Evolutionary conservation across 805 yeast species (phyloP).

Genomic region (Hanseniaspora jakobsenii): DNA sequence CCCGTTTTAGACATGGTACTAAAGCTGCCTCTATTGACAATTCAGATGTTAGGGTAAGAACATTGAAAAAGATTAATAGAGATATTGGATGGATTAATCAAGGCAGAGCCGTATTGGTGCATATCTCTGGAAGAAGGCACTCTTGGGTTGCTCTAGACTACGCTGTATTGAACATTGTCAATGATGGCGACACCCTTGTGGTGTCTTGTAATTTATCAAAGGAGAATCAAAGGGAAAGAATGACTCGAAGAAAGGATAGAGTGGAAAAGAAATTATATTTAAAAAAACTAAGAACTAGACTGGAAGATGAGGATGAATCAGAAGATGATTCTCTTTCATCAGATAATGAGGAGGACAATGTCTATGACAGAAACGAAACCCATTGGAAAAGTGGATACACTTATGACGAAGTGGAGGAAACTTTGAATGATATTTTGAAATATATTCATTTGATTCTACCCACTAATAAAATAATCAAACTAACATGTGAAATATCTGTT

Average conservation of each 20-base stretch:
- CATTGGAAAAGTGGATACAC: slow-evolving; percentile 27
- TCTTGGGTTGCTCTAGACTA: slow-evolving; percentile 79
- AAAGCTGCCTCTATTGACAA: slow-evolving; percentile 8
- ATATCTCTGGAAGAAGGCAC: slow-evolving; percentile 58
- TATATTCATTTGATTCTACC: slow-evolving; percentile 21
- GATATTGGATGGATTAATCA: slow-evolving; percentile 23
- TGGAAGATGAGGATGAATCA: slow-evolving; percentile 13
- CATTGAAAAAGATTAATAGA: slow-evolving; percentile 22
- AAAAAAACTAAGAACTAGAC: slow-evolving; percentile 3
- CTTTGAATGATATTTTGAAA: slow-evolving; percentile 21
- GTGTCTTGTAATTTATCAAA: slow-evolving; percentile 37
- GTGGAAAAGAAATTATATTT: slow-evolving; percentile 9
- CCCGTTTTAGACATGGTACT: slow-evolving; percentile 11
- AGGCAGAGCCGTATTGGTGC: slow-evolving; percentile 44
- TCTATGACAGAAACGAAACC: slow-evolving; percentile 17
- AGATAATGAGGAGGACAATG: slow-evolving; percentile 16
- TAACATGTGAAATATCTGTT: slow-evolving; percentile 27
- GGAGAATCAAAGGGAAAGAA: slow-evolving; percentile 6
- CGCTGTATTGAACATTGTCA: slow-evolving; percentile 42
- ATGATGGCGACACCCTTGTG: slow-evolving; percentile 56
- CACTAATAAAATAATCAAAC: slow-evolving; percentile 22
- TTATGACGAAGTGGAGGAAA: slow-evolving; percentile 20
- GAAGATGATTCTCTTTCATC: slow-evolving; percentile 8
- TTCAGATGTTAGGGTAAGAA: slow-evolving; percentile 17
- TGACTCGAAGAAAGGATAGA: slow-evolving; percentile 14